phyloP scores from a whole-genome alignment of 116 monocot genomes.

The Iris pallida region DNA sequence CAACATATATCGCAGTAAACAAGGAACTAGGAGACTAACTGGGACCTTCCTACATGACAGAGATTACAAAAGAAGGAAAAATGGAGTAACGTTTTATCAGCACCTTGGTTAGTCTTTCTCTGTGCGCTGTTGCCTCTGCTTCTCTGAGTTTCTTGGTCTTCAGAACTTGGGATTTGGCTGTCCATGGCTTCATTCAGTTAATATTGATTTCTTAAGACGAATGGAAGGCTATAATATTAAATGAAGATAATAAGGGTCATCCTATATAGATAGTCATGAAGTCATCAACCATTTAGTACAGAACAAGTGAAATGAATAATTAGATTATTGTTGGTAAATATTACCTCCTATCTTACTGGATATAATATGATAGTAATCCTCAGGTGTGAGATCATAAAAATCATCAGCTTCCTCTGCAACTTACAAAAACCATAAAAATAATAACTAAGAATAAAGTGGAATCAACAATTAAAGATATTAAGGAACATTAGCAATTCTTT shows the following conservation, averaged over 20 bases:
- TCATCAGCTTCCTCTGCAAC: conserved; percentile 64
- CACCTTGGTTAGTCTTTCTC: conserved; percentile 80
- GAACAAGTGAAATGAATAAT: background rate
- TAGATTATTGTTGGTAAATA: background rate
- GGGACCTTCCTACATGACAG: too few relatives aligned
- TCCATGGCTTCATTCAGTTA: background rate
- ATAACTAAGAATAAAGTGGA: too few relatives aligned
- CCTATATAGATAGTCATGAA: background rate
- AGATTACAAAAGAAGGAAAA: too few relatives aligned
- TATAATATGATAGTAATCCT: conserved; percentile 50
- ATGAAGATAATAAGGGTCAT: background rate
- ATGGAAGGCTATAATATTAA: background rate
- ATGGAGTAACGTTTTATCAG: too few relatives aligned
- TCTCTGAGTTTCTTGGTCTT: conserved; percentile 85
- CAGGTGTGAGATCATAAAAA: conserved; percentile 77
- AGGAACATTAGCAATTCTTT: too few relatives aligned
- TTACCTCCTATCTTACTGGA: conserved; percentile 71
- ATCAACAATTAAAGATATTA: too few relatives aligned
- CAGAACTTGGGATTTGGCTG: conserved; percentile 65
- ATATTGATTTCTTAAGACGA: background rate
- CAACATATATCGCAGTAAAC: too few relatives aligned
- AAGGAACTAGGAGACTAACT: too few relatives aligned
- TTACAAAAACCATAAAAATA: too few relatives aligned
- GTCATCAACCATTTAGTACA: background rate
- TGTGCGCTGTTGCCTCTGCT: conserved; percentile 66